Percentiles rank a stretch among this genome's conserved stretches.
Evolutionary conservation across 1,139 yeast species (phyloP).

Genomic region (Scheffersomyces segobiensis): DNA sequence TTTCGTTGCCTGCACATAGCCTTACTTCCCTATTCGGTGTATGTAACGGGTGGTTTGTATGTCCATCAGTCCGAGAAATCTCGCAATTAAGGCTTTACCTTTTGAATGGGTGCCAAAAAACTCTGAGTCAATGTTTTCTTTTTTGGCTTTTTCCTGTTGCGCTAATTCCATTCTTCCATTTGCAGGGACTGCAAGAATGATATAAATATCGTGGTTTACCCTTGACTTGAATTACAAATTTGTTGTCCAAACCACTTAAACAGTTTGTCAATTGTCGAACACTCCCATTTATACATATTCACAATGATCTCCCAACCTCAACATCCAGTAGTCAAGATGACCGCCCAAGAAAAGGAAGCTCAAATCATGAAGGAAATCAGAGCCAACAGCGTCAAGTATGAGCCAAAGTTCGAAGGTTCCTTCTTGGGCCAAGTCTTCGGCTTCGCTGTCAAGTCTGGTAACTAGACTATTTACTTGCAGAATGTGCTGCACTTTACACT

Average conservation of each 20-base stretch:
- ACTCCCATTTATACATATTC: not conserved
- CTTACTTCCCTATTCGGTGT: not conserved
- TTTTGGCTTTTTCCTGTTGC: not conserved
- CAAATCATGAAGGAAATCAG: slow-evolving; percentile 50
- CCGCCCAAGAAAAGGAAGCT: slow-evolving; percentile 45
- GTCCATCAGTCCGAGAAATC: slow-evolving; percentile 1
- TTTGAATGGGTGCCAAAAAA: not conserved
- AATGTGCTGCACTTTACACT: not conserved
- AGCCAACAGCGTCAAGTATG: slow-evolving; percentile 34
- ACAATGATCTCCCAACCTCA: slow-evolving; percentile 3
- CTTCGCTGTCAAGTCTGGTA: slow-evolving; percentile 20
- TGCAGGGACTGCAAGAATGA: not conserved
- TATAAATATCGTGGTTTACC: not conserved
- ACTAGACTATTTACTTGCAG: slow-evolving; percentile 4
- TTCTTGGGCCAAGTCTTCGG: slow-evolving; percentile 48
- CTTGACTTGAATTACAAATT: not conserved
- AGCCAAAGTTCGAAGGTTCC: slow-evolving; percentile 44
- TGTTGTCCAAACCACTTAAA: not conserved
- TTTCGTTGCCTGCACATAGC: not conserved
- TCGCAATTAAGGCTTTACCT: not conserved
- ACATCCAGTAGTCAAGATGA: slow-evolving; percentile 8
- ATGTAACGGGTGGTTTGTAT: not conserved
- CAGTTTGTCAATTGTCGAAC: not conserved
- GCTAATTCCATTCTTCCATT: not conserved
- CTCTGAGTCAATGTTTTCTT: not conserved